Percentiles rank a stretch among this genome's conserved stretches.
phyloP scores from a whole-genome alignment of 2,329 filamentous ascomycete species.

The Diplodia sapinea region DNA sequence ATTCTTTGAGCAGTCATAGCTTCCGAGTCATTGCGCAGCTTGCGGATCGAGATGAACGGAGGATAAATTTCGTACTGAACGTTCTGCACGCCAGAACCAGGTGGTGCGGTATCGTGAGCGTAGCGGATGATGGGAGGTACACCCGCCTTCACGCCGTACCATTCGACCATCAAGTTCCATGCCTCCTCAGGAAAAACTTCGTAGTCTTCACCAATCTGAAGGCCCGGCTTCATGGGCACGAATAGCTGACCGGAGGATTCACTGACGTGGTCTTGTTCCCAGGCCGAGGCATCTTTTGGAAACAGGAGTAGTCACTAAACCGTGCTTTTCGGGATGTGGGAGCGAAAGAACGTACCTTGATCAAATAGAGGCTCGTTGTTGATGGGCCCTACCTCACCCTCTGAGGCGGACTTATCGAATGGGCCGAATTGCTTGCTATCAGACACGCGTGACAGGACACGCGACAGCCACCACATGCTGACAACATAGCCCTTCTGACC shows the following conservation, averaged over 20 bases:
- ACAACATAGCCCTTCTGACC: slow-evolving; percentile 79
- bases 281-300: slow-evolving; percentile 26
- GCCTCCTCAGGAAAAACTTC: slow-evolving; percentile 78
- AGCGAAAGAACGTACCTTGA: slow-evolving; percentile 31
- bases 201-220: slow-evolving; percentile 70
- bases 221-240: slow-evolving; percentile 73
- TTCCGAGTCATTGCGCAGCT: slow-evolving; percentile 68
- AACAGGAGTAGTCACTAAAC: background rate
- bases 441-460: slow-evolving; percentile 70
- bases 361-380: slow-evolving; percentile 65
- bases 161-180: slow-evolving; percentile 79
- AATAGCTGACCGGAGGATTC: slow-evolving; percentile 60
- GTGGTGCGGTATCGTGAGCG: slow-evolving; percentile 75
- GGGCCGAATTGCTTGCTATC: slow-evolving; percentile 52
- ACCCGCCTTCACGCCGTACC: slow-evolving; percentile 77
- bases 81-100: slow-evolving; percentile 60
- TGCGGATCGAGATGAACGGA: slow-evolving; percentile 82
- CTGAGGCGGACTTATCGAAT: slow-evolving; percentile 64
- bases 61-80: slow-evolving; percentile 84
- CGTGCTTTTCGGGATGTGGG: background rate
- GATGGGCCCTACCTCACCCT: slow-evolving; percentile 75
- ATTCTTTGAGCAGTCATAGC: slow-evolving; percentile 62
- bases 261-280: slow-evolving; percentile 34
- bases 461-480: slow-evolving; percentile 77
- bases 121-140: slow-evolving; percentile 75